Evolutionary conservation across 192 early-diverging fungal genomes (phyloP), one percentile per base, ranked within the genome.

Genomic region (Geranomyces michiganensis): DNA sequence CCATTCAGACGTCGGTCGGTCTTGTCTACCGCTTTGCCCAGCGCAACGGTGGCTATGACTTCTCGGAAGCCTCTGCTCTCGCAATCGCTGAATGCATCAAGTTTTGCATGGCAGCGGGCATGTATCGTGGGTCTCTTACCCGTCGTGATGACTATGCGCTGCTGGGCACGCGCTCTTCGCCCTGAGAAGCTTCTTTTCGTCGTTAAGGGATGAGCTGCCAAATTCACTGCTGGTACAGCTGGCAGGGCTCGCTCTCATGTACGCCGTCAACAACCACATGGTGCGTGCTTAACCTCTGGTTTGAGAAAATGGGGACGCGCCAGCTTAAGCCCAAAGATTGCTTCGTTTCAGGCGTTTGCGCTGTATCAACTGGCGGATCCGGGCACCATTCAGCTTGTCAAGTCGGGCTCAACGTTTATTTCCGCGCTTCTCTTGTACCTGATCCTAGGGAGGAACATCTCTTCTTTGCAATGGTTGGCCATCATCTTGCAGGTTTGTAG

Each of bases 341-440:
- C 10, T 41, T 41, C 36, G 3, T 41, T 41, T 10, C 32, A 36
- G 62, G 41, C 62, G 32, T 63, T 63, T 21, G 29, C 29, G 15
- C 10, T 41, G 14, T 63, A 32, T 30, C 62, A 21, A 12, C 36
- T 32, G 62, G 62, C 62, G 27, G 62, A 63, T 8, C 62, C 62
- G 13, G 62, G 62, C 31, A 63, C 62, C 21, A 63, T 63, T 63
- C 62, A 63, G 41, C 62, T 63, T 22, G 62, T 63, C 21, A 63
- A 63, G 62, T 63, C 62, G 21, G 62, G 62, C 30, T 63, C 62
- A 14, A 63, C 62, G 13, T 13, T 63, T 15, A 31, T 63, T 1
- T 32, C 62, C 24, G 62, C 62, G 15, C 26, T 30, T 13, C 10
- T 63, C 13, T 14, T 41, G 6, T 63, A 32, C 21, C 21, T 29